Base-by-base conservation (phyloP, 202 grass and related monocot genomes). In the Tripidium arundinaceum region DNA sequence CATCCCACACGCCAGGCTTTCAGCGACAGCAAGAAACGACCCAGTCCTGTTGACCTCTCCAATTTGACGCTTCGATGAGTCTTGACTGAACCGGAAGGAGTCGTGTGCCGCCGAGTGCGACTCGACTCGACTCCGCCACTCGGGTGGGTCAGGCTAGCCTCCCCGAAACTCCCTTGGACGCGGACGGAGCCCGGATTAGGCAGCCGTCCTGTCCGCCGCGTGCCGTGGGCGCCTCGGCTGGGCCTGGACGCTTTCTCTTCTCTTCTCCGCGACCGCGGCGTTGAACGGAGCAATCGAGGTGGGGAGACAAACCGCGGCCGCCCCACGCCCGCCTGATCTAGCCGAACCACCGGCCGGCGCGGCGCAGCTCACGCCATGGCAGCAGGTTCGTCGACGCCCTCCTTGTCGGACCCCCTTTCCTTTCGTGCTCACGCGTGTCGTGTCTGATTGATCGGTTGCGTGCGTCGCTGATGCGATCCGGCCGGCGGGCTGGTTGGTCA, bases 341-440 rank as follows among this genome's bases (percentile, higher is more conserved):
- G 77, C 38, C 29, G 61, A 4, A 38, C 77, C 27, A 34, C 54
- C 18, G 10, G 3, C 11, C 31, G 7, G 54, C 54, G 54, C 21
- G 52, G 28, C 21, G 8, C 70, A 1, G 37, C 69, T n/a, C 39
- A 0, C 62, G 54, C 36, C 77, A 89, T 89, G 87, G 83, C 87
- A 74, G 67, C 87, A 82, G 87, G 87, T 85, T 78, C 66, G 83
- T 85, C 41, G 2, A 19, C 68, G 7, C 27, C 11, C 10, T 26
- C 55, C 54, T 4, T 11, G 50, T 19, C 7, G 19, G 19, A 54
- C 6, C 50, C 50, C 50, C 8, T 16, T 29, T 18, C 47, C 47
- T n/a, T 0, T 1, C 47, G 6, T 9, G 13, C 4, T 38, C 26
- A n/a, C 21, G 25, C 42, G 41, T 7, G n/a, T n/a, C n/a, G n/a